Conservation (phyloP, 257 asterid genomes). For the Voacanga thouarsii region DNA sequence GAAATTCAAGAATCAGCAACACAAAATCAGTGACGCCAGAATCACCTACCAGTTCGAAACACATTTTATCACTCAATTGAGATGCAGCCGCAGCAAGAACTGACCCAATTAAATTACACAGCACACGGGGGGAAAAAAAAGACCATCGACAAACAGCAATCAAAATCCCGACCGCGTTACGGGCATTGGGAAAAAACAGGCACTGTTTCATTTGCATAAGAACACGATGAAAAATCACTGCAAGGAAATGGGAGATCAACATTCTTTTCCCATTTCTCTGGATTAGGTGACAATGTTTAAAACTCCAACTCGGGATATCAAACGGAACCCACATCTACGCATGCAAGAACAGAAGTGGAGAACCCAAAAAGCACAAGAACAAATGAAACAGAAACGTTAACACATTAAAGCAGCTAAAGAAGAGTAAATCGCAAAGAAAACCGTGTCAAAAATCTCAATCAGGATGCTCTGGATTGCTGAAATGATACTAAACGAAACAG, state of each 20-base stretch:
- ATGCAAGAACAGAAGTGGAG: not conserved
- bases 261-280: not conserved
- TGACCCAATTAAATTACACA: not conserved
- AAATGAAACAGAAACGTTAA: slow-evolving; percentile 3
- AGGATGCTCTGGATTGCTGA: not conserved
- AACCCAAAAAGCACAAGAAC: not conserved
- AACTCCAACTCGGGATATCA: not conserved
- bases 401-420: not conserved
- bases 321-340: not conserved
- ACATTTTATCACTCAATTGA: not conserved
- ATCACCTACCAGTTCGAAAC: not conserved
- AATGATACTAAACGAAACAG: not conserved
- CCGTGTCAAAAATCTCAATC: not conserved
- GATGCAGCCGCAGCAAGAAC: not conserved
- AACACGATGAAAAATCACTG: not conserved
- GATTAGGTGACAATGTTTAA: not conserved
- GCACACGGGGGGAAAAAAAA: too few relatives aligned
- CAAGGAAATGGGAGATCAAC: not conserved
- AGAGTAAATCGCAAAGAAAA: not conserved
- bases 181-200: not conserved
- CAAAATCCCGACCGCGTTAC: not conserved
- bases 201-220: not conserved
- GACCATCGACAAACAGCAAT: not conserved
- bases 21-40: not conserved
- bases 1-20: slow-evolving; percentile 11